These are phyloP conservation scores for Yamadazyma diospyri DNA, from an alignment of 1,139 yeast genomes.

Conservation along the genomic window DNA sequence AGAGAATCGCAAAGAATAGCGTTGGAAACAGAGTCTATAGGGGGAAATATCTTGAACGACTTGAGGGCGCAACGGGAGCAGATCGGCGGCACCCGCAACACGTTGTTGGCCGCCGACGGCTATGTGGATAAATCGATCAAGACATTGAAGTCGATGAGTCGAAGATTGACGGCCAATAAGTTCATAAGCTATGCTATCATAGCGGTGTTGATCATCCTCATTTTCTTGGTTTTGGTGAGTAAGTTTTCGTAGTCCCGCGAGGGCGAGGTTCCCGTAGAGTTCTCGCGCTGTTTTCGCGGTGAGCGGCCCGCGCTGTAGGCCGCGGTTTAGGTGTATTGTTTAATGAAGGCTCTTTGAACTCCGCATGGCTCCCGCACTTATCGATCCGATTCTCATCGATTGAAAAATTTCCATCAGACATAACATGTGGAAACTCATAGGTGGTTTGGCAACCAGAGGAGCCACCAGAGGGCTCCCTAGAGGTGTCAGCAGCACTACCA, in stretches of 20 bases:
- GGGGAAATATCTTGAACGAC: conserved; percentile 87
- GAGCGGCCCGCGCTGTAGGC: too few relatives aligned
- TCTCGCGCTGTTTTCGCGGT: too few relatives aligned
- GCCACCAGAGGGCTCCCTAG: not conserved
- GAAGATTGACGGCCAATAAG: conserved; percentile 93
- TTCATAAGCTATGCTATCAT: conserved; percentile 93
- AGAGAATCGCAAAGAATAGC: conserved; percentile 89
- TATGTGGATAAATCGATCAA: conserved; percentile 88
- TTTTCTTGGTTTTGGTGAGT: conserved; percentile 79
- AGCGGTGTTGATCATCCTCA: conserved; percentile 78
- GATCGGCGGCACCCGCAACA: conserved; percentile 75
- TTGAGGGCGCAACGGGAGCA: conserved; percentile 93
- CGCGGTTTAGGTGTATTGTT: not conserved
- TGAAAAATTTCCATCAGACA: conserved; percentile 3
- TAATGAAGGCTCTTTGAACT: not conserved
- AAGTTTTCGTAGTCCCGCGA: conserved; percentile 60
- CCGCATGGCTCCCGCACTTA: too few relatives aligned
- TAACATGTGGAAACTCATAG: conserved; percentile 2
- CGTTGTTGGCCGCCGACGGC: conserved; percentile 84
- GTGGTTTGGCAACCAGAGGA: too few relatives aligned
- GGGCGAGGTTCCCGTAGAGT: too few relatives aligned
- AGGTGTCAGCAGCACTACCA: too few relatives aligned
- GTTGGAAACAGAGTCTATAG: conserved; percentile 86
- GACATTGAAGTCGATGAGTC: conserved; percentile 87
- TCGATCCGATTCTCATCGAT: conserved; percentile 5